A percentile compares a stretch with the other conserved stretches of the same genome.
Conservation (phyloP, 129 eudicot genomes). For the Silybum marianum region DNA sequence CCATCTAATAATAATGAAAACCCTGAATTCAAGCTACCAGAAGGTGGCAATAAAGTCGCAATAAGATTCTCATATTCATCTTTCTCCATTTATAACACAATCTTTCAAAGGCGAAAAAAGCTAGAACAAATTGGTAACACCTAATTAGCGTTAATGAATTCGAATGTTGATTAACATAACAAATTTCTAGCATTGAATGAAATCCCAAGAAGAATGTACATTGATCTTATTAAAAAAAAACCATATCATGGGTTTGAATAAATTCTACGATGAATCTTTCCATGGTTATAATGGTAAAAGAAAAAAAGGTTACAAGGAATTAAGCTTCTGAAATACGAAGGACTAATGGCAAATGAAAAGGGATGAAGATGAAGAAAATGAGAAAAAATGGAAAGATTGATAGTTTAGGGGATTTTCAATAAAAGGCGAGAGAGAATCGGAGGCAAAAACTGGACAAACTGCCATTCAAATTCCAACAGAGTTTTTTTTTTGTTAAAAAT, state of each 20-base stretch:
- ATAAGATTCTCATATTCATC: conserved; percentile 33
- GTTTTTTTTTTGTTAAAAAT: no score
- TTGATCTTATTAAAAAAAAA: conserved; percentile 8
- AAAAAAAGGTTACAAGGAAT: not conserved
- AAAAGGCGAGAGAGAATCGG: not conserved
- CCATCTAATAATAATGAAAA: conserved; percentile 32
- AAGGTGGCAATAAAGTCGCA: conserved; percentile 44
- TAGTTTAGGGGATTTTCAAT: not conserved
- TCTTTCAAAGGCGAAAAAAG: conserved; percentile 6
- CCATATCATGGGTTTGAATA: not conserved
- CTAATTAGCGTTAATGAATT: not conserved
- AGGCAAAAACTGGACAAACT: not conserved
- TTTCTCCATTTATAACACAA: conserved; percentile 41
- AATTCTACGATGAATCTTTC: no score
- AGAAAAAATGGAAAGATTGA: not conserved
- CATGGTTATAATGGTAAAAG: not conserved
- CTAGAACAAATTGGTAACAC: not conserved
- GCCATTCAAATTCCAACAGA: not conserved
- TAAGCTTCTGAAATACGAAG: not conserved
- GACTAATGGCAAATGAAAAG: not conserved
- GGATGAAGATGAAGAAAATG: not conserved
- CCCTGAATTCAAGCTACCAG: conserved; percentile 35
- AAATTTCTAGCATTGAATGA: not conserved
- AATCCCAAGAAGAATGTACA: not conserved
- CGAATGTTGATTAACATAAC: not conserved